phyloP scores from a whole-genome alignment of 2,329 filamentous ascomycete species.

The Chaetomium olivaceum region DNA sequence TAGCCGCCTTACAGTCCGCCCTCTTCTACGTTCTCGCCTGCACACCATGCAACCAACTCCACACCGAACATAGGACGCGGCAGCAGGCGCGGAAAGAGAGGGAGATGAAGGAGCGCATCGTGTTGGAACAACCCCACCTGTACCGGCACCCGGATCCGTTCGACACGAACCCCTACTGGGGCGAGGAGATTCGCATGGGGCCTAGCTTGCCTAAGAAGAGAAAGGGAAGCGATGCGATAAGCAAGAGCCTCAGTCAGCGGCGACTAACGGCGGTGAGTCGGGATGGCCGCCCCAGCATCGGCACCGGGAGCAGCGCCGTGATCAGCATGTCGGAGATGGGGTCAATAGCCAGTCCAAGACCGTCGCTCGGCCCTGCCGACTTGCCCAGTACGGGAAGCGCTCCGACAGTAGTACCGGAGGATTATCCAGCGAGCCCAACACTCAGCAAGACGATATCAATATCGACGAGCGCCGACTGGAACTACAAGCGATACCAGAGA shows the following conservation, averaged over 20 bases:
- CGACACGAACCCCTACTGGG: constrained; percentile 86
- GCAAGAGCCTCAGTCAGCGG: constrained; percentile 60
- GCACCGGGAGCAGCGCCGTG: constrained; percentile 42
- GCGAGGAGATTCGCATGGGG: constrained; percentile 80
- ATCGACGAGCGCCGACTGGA: constrained; percentile 62
- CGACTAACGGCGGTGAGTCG: constrained; percentile 59
- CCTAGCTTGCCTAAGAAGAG: constrained; percentile 69
- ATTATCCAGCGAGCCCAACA: constrained; percentile 46
- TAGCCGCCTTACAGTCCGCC: constrained; percentile 69
- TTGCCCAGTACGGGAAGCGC: constrained; percentile 40
- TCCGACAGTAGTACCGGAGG: constrained; percentile 50
- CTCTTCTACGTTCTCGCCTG: constrained; percentile 78
- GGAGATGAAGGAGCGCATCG: constrained; percentile 62
- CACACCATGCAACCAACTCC: constrained; percentile 73
- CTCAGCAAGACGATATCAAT: constrained; percentile 42
- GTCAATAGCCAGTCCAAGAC: constrained; percentile 28
- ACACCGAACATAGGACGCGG: constrained; percentile 68
- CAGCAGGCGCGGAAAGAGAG: constrained; percentile 69
- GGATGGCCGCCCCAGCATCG: constrained; percentile 45
- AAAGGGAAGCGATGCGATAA: constrained; percentile 43
- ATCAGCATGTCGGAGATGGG: constrained; percentile 36
- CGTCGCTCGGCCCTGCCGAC: constrained; percentile 36
- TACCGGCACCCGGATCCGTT: constrained; percentile 82
- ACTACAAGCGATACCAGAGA: constrained; percentile 75
- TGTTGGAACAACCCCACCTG: constrained; percentile 68